Conservation (phyloP, 140 eudicot species). For the Senecio squalidus region DNA sequence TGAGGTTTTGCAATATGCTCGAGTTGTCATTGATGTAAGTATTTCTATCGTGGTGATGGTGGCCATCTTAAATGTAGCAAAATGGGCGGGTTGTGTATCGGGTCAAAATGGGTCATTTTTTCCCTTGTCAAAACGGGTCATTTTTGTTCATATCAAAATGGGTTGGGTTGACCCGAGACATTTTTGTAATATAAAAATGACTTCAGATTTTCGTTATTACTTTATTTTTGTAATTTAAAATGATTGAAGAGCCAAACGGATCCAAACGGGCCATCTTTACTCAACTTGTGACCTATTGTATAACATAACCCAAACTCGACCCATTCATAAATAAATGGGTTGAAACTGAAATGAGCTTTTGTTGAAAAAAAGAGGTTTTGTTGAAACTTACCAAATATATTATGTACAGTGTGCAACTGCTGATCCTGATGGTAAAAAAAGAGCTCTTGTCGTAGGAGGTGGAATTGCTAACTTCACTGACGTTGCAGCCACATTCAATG, state of each 20-base stretch:
- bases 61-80: too few species aligned
- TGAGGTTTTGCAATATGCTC: slow-evolving; percentile 96
- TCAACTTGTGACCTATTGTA: too few species aligned
- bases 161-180: too few species aligned
- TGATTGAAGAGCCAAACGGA: too few species aligned
- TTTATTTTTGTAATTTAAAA: too few species aligned
- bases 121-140: background rate
- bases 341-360: background rate
- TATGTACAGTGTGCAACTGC: slow-evolving; percentile 91
- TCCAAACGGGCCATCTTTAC: too few species aligned
- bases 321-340: too few species aligned
- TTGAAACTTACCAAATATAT: background rate
- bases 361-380: too few species aligned
- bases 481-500: slow-evolving; percentile 98
- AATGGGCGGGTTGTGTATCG: background rate
- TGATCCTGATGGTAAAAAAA: slow-evolving; percentile 78
- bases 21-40: slow-evolving; percentile 97
- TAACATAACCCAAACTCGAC: too few species aligned
- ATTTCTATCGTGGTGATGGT: background rate
- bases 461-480: slow-evolving; percentile 99
- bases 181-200: too few species aligned
- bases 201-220: too few species aligned
- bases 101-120: background rate
- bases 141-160: too few species aligned
- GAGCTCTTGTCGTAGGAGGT: slow-evolving; percentile 96